Base-by-base conservation (phyloP, 768 basidiomycete species). In the Naganishia randhawae region DNA sequence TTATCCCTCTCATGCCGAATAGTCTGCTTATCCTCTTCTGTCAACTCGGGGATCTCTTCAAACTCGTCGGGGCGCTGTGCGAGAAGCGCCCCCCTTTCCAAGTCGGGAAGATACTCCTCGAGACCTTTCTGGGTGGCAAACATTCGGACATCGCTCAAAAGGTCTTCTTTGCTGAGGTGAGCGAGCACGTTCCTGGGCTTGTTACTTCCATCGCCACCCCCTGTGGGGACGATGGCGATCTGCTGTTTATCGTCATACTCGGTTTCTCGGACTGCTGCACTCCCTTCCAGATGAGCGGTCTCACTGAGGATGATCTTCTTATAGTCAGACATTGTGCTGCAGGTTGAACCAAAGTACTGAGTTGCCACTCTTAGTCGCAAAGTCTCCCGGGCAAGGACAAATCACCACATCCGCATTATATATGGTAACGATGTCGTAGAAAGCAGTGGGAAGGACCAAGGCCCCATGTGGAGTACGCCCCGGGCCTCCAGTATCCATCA, bases 1-100 rank as follows among this genome's bases (percentile, higher is more conserved):
- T 77, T 73, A 19, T 70, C 74, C 51, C 65, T 65, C 71, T 81
- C 80, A 25, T 74, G 57, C 22, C 71, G 37, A 25, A 80, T 31
- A 53, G 70, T 65, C 3, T 57, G 50, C 39, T 67, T 72, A 31
- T 81, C 81, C 3, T 76, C 78, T 13, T 74, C 73, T 32, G 69
- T 70, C 35, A 81, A 70, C 33, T 73, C 69, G 0, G 63, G 4
- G 25, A 80, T 53, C 0, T 41, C 52, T 50, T 76, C 72, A 57
- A 68, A 76, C n/a, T 71, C 69, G 41, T 69, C 64, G 0, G 77
- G 77, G 14, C 71, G 66, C 42, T 75, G 74, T 14, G 77, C 78
- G 25, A 80, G 54, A 27, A 75, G 48, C 25, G 79, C 77, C 17
- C 73, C 79, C 32, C 71, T 71, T 27, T 50, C 50, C 32, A 73